These are phyloP conservation scores for Scheffersomyces spartinae DNA, from an alignment of 805 yeast species.

Conservation along the genomic window DNA sequence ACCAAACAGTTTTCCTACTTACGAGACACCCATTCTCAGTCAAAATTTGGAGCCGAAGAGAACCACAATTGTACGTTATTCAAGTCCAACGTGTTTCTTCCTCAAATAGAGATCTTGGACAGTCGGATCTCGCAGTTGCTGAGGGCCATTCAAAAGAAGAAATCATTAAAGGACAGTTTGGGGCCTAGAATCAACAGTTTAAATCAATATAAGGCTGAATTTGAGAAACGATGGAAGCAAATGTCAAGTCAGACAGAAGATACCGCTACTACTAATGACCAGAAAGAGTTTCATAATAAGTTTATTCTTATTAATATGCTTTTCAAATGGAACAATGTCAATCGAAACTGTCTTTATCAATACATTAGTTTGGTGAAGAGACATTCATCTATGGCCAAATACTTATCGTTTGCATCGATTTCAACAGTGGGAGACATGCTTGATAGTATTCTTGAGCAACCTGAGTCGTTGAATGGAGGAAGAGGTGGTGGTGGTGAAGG, in stretches of 20 bases:
- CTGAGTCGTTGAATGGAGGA: too few species aligned
- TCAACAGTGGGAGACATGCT: slow-evolving; percentile 21
- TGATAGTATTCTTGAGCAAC: too few species aligned
- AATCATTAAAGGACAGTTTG: not conserved
- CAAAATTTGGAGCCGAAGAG: too few species aligned
- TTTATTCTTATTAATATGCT: slow-evolving; percentile 27
- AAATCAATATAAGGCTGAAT: not conserved
- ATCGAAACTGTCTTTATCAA: slow-evolving; percentile 20
- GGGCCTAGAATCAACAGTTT: not conserved
- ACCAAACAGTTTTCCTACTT: slow-evolving; percentile 62
- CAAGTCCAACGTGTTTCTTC: too few species aligned
- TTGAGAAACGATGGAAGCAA: slow-evolving; percentile 4
- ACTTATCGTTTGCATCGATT: slow-evolving; percentile 23
- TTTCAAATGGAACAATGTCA: slow-evolving; percentile 29
- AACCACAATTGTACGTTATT: too few species aligned
- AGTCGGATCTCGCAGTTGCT: too few species aligned
- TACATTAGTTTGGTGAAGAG: slow-evolving; percentile 27
- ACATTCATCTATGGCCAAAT: slow-evolving; percentile 14
- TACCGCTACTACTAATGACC: slow-evolving; percentile 1
- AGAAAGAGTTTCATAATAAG: slow-evolving; percentile 20
- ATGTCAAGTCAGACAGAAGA: slow-evolving; percentile 4
- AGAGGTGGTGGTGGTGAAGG: slow-evolving; percentile 1
- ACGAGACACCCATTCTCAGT: too few species aligned
- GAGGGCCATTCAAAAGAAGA: too few species aligned
- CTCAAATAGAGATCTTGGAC: too few species aligned